These are phyloP conservation scores for Yamadazyma sp. DNA, from an alignment of 805 yeast species.

Conservation along the genomic window DNA sequence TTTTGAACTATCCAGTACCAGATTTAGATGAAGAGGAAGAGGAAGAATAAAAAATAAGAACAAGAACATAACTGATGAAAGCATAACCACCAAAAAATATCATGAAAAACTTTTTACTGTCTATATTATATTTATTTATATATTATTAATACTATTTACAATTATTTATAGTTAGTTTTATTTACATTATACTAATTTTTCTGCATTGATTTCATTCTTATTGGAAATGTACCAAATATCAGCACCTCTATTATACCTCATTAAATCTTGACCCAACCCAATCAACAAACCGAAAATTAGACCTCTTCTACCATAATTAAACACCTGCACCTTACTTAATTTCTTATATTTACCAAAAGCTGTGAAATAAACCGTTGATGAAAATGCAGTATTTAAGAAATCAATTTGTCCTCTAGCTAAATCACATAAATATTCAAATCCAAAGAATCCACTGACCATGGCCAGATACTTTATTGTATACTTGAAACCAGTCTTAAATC, in stretches of 20 bases:
- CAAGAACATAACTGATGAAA: neutral
- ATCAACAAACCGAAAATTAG: slow-evolving; percentile 53
- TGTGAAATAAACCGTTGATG: slow-evolving; percentile 52
- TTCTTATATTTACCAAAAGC: slow-evolving; percentile 45
- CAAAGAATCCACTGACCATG: slow-evolving; percentile 51
- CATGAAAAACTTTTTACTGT: too few species aligned
- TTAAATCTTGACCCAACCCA: slow-evolving; percentile 66
- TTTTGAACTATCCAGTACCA: slow-evolving; percentile 77
- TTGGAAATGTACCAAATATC: slow-evolving; percentile 58
- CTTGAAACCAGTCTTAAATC: slow-evolving; percentile 46
- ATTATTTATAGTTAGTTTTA: neutral
- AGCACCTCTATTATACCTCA: slow-evolving; percentile 58
- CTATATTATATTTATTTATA: slow-evolving; percentile 2
- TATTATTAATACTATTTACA: slow-evolving; percentile 3
- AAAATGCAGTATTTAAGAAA: slow-evolving; percentile 57
- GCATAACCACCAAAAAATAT: too few species aligned
- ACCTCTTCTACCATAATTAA: slow-evolving; percentile 48
- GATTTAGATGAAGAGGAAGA: slow-evolving; percentile 51
- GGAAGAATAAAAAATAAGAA: too few species aligned
- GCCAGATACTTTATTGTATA: slow-evolving; percentile 34
- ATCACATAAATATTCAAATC: slow-evolving; percentile 63
- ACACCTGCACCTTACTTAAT: slow-evolving; percentile 42
- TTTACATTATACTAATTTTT: too few species aligned
- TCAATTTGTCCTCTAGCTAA: slow-evolving; percentile 50
- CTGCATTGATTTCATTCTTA: neutral